Evolutionary conservation across 2,329 filamentous ascomycete genomes (phyloP).

Genomic region (Beauveria brongniartii): DNA sequence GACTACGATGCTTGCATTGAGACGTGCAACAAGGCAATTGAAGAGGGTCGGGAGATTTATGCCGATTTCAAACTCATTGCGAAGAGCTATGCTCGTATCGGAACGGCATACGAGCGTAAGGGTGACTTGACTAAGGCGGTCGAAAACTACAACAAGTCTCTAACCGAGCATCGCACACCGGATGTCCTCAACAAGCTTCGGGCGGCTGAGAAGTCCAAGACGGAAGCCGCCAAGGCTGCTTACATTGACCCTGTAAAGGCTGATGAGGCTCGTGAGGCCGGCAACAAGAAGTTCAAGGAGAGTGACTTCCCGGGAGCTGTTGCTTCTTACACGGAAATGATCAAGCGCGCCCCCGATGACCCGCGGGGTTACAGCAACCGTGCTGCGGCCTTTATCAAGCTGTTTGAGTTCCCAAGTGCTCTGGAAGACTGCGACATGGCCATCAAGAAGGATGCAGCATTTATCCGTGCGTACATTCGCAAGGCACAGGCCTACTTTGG

Average conservation of each 20-base stretch:
- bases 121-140: slow-evolving; percentile 74
- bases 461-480: slow-evolving; percentile 92
- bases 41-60: slow-evolving; percentile 80
- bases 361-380: slow-evolving; percentile 95
- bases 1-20: slow-evolving; percentile 85
- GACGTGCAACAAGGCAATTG: slow-evolving; percentile 76
- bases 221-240: slow-evolving; percentile 63
- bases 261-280: slow-evolving; percentile 88
- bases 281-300: slow-evolving; percentile 96
- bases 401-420: slow-evolving; percentile 90
- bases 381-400: slow-evolving; percentile 91
- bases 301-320: slow-evolving; percentile 92
- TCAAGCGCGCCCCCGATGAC: slow-evolving; percentile 88
- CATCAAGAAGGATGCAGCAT: slow-evolving; percentile 82
- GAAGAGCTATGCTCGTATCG: slow-evolving; percentile 96
- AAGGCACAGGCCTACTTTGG: slow-evolving; percentile 93
- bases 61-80: slow-evolving; percentile 98
- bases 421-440: slow-evolving; percentile 87
- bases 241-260: slow-evolving; percentile 90
- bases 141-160: slow-evolving; percentile 83
- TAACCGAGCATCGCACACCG: slow-evolving; percentile 94
- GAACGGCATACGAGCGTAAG: slow-evolving; percentile 84
- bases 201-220: slow-evolving; percentile 78
- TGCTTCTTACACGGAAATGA: slow-evolving; percentile 92
- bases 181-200: slow-evolving; percentile 91